A percentile compares a stretch with the other conserved stretches of the same genome.
Conservation (phyloP, 1,139 yeast species). For the Kodamaea plutei region DNA sequence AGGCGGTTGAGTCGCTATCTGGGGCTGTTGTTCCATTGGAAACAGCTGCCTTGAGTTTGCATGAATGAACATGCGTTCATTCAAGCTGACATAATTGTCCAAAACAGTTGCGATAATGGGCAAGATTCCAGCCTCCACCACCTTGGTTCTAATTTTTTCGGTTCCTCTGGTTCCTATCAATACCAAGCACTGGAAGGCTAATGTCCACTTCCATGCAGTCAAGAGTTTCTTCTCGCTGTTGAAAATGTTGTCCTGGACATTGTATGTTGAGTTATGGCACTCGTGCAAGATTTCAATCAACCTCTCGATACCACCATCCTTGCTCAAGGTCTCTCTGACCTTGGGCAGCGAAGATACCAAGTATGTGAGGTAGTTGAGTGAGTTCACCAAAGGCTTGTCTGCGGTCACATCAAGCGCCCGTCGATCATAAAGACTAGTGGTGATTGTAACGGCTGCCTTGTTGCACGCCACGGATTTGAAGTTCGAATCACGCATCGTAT, state of each 20-base stretch:
- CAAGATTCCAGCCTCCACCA: conserved; percentile 86
- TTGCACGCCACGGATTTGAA: conserved; percentile 74
- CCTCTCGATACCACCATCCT: conserved; percentile 90
- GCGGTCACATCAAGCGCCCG: conserved; percentile 89
- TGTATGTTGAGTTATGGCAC: conserved; percentile 48
- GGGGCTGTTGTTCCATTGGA: conserved; percentile 2
- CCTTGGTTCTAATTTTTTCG: conserved; percentile 76
- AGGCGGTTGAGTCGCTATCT: too few species aligned
- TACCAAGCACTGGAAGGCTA: conserved; percentile 88
- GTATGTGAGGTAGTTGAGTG: conserved; percentile 83
- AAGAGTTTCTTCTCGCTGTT: conserved; percentile 50
- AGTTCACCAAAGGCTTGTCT: conserved; percentile 86
- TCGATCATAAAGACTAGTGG: conserved; percentile 84
- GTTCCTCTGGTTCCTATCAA: conserved; percentile 91
- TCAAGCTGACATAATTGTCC: conserved; percentile 66
- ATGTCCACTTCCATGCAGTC: conserved; percentile 94
- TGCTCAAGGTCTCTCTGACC: conserved; percentile 82
- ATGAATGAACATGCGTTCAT: conserved; percentile 36
- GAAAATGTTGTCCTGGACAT: conserved; percentile 34
- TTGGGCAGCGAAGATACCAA: conserved; percentile 82
- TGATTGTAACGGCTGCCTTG: conserved; percentile 86
- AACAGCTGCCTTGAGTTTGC: conserved; percentile 21
- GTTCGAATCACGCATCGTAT: conserved; percentile 81
- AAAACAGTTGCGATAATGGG: conserved; percentile 89
- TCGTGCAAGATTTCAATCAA: conserved; percentile 81